phyloP scores from a whole-genome alignment of 2,329 filamentous ascomycete genomes.

The Diaporthe ilicicola region DNA sequence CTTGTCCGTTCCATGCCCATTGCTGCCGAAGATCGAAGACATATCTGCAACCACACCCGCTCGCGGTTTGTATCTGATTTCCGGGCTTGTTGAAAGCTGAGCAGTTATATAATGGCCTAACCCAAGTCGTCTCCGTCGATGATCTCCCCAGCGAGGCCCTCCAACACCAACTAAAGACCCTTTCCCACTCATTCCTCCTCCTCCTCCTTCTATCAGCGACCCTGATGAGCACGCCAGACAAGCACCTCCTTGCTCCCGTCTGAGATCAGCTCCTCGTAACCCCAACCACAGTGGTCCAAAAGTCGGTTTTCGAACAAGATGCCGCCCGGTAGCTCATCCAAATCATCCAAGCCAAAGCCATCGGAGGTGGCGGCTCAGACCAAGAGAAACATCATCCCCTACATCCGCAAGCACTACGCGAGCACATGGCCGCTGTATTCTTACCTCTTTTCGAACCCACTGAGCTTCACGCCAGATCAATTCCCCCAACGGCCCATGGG shows the following conservation, averaged over 20 bases:
- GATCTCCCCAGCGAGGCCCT: not conserved
- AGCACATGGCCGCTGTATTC: constrained; percentile 66
- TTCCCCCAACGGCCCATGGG: constrained; percentile 47
- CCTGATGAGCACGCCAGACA: not conserved
- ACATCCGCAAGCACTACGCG: constrained; percentile 65
- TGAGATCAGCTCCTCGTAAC: not conserved
- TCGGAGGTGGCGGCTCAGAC: constrained; percentile 78
- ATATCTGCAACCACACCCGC: constrained; percentile 31
- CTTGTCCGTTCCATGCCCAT: constrained; percentile 26
- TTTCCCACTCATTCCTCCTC: not conserved
- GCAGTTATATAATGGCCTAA: constrained; percentile 28
- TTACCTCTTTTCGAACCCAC: constrained; percentile 62
- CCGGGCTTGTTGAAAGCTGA: not conserved
- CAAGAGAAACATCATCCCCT: constrained; percentile 74
- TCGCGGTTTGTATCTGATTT: constrained; percentile 23
- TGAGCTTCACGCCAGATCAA: constrained; percentile 52
- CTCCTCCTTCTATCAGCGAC: not conserved
- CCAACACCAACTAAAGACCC: not conserved
- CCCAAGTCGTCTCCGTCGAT: not conserved
- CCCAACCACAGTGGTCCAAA: not conserved
- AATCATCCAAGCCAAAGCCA: constrained; percentile 65
- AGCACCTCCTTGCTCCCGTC: not conserved
- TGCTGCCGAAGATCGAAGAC: constrained; percentile 34
- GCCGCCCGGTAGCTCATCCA: constrained; percentile 49
- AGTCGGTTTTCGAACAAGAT: constrained; percentile 47